Conservation (phyloP, 768 basidiomycete species). For the Tubosaeta brunneosetosa region DNA sequence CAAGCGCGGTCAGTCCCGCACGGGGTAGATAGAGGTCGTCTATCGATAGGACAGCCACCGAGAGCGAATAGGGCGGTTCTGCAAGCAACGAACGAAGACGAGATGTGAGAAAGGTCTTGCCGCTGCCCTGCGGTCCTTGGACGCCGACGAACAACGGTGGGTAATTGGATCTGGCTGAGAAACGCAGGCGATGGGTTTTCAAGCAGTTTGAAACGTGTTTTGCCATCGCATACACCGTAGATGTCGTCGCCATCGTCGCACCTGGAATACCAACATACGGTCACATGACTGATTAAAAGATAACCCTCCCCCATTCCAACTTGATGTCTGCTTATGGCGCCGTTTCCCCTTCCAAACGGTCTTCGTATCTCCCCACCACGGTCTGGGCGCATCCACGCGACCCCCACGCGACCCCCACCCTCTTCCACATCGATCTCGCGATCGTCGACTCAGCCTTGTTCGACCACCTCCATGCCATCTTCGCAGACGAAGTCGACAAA, state of each 20-base stretch:
- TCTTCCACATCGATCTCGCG: constrained; percentile 36
- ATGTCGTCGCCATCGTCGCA: constrained; percentile 17
- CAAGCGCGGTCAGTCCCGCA: constrained; percentile 50
- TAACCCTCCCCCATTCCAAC: no score
- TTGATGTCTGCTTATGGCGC: constrained; percentile 73
- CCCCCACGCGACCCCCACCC: constrained; percentile 17
- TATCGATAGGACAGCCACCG: constrained; percentile 63
- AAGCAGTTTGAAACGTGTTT: constrained; percentile 38
- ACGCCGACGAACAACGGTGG: constrained; percentile 78
- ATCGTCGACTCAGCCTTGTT: constrained; percentile 44
- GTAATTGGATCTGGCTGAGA: not conserved
- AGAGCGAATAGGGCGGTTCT: constrained; percentile 46
- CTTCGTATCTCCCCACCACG: constrained; percentile 41
- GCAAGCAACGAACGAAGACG: constrained; percentile 44
- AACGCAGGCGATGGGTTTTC: constrained; percentile 24
- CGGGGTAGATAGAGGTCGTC: constrained; percentile 88
- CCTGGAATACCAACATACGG: no score
- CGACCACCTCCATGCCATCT: constrained; percentile 55
- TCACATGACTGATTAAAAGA: no score
- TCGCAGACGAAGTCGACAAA: constrained; percentile 68
- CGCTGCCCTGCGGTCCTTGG: constrained; percentile 93
- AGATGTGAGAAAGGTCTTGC: constrained; percentile 78
- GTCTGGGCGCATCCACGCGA: constrained; percentile 38
- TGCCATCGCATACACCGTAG: constrained; percentile 37
- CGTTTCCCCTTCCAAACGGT: constrained; percentile 35